These are phyloP conservation scores for Miscanthus lutarioriparius DNA, from an alignment of 176 grass and related monocot species.

Conservation along the genomic window DNA sequence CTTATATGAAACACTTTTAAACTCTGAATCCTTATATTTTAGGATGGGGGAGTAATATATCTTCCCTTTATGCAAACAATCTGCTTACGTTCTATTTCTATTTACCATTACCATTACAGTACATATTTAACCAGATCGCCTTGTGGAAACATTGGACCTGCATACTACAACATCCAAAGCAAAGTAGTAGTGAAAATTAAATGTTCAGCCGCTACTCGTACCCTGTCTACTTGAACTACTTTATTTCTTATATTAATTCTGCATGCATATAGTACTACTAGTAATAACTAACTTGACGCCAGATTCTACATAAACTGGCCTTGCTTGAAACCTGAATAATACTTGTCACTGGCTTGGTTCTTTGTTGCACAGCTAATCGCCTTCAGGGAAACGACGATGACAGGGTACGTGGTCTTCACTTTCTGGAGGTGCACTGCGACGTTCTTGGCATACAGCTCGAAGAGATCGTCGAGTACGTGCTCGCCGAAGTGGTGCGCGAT, in stretches of 20 bases:
- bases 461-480: slow-evolving; percentile 50
- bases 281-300: no score
- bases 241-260: not conserved
- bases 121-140: no score
- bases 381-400: slow-evolving; percentile 49
- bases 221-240: not conserved
- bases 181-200: no score
- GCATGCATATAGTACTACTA: not conserved
- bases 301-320: not conserved
- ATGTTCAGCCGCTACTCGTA: no score
- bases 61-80: no score
- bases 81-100: no score
- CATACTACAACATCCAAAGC: no score
- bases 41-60: no score
- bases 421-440: slow-evolving; percentile 35
- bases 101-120: no score
- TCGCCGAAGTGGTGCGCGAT: slow-evolving; percentile 43
- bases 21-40: no score
- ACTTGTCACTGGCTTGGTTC: not conserved
- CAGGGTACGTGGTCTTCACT: slow-evolving; percentile 46
- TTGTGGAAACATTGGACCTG: no score
- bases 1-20: no score
- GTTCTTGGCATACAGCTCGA: slow-evolving; percentile 36
- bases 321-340: not conserved
- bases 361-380: not conserved